Base-by-base conservation (phyloP, 176 grass and related monocot species). In the Ampelocalamus luodianensis region DNA sequence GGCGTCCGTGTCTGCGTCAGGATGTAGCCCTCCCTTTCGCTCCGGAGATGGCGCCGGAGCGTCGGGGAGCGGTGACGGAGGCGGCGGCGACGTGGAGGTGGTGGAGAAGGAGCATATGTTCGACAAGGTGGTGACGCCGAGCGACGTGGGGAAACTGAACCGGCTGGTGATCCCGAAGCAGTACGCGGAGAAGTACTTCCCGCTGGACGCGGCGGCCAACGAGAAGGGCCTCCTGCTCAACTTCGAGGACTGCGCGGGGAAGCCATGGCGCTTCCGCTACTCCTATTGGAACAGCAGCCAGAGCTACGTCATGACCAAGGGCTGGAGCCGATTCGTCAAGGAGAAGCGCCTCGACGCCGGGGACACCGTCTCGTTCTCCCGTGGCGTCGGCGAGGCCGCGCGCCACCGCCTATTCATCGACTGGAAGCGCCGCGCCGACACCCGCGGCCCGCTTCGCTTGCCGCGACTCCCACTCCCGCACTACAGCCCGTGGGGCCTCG, bases 221-320 rank as follows among this genome's bases (percentile, higher is more conserved):
- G 92, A 96, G 79, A 99, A 96, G 79, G 97, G 97, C 15, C 74
- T 96, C 44, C 87, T 94, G 42, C 90, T 99, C 69, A 82, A 64
- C 92, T 99, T 99, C 75, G 91, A 99, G 90, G 97, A 99, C 88
- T 78, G 84, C 34, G 88, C 84, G 58, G 97, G 93, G 49, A 99
- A 99, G 91, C 94, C 89, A 44, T 99, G 97, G 97, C 85, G 92
- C 51, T 99, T 99, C 84, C 97, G 97, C 77, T 99, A 99, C 86
- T 99, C 97, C 62, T 99, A 99, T 87, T 99, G 97, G 97, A 99
- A 99, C 86, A 99, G 97, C 86, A 99, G 97, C 79, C 97, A 99
- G 93, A 99, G 97, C 88, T 99, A 99, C 83, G 97, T 99, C 61
- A 99, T 99, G 97, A 99, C 97, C 80, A 99, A 99, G 32, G 97